Evolutionary conservation across 2,329 filamentous ascomycete genomes (phyloP).

Genomic region (Pestalotiopsis sp.): DNA sequence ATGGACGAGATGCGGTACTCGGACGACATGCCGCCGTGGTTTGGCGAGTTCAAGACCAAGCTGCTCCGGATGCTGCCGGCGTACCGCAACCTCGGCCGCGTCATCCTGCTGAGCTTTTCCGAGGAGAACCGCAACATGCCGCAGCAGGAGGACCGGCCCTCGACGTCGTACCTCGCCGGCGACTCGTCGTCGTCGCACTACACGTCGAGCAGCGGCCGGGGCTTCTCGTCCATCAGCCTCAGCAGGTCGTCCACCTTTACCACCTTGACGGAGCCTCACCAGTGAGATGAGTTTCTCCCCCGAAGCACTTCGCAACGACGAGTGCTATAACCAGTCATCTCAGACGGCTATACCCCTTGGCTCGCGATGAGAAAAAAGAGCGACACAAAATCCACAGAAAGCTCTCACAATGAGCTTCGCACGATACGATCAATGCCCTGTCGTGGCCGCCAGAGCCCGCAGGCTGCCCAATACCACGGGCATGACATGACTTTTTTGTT

Average conservation of each 20-base stretch:
- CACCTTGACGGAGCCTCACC: not conserved
- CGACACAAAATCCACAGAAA: not conserved
- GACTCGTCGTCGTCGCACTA: constrained; percentile 2
- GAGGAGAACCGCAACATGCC: not conserved
- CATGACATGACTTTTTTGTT: not conserved
- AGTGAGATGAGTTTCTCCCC: not conserved
- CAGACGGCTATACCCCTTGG: not conserved
- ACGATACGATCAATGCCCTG: too few relatives aligned
- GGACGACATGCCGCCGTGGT: constrained; percentile 11
- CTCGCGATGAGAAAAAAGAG: not conserved
- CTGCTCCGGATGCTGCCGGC: constrained; percentile 8
- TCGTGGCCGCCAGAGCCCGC: too few relatives aligned
- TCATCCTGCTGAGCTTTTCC: not conserved
- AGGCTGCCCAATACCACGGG: not conserved
- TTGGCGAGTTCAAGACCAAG: constrained; percentile 11
- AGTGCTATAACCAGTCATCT: not conserved
- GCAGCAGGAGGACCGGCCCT: not conserved
- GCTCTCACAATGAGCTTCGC: not conserved
- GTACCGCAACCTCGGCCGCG: constrained; percentile 9
- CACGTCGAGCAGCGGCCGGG: not conserved
- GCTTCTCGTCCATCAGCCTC: not conserved
- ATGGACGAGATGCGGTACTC: constrained; percentile 10
- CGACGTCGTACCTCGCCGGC: not conserved
- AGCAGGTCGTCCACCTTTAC: constrained; percentile 5
- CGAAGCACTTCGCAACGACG: not conserved